phyloP scores from a whole-genome alignment of 768 basidiomycete genomes.

The Mrakia gelida region DNA sequence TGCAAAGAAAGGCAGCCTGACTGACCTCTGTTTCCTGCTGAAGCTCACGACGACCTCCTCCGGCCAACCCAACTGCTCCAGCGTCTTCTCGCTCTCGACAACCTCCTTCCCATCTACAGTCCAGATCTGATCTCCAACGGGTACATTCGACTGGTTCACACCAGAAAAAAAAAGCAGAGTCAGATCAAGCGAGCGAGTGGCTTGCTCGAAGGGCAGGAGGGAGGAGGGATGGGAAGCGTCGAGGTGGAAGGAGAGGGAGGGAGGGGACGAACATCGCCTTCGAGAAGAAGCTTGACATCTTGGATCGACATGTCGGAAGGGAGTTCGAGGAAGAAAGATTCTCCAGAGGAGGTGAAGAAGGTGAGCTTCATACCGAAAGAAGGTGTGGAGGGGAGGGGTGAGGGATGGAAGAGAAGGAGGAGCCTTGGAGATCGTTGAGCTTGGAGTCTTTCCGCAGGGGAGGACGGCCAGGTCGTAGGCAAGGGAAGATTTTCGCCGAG shows the following conservation, averaged over 20 bases:
- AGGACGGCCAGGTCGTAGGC: neutral
- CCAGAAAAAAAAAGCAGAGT: too few relatives aligned
- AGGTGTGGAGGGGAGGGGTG: neutral
- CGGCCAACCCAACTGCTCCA: slow-evolving; percentile 22
- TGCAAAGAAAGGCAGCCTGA: neutral
- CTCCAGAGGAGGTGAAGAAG: slow-evolving; percentile 13
- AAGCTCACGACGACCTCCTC: slow-evolving; percentile 29
- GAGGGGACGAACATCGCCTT: slow-evolving; percentile 23
- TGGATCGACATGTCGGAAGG: slow-evolving; percentile 22
- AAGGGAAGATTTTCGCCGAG: neutral
- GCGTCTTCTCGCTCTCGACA: slow-evolving; percentile 19
- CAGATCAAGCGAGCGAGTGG: neutral
- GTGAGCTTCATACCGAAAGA: slow-evolving; percentile 27
- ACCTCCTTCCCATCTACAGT: slow-evolving; percentile 9
- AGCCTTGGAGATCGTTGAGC: neutral
- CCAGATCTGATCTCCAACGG: slow-evolving; percentile 24
- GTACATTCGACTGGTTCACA: neutral
- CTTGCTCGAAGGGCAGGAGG: neutral
- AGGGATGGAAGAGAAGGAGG: neutral
- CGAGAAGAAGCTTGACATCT: slow-evolving; percentile 24
- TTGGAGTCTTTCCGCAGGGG: neutral
- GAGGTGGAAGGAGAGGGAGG: neutral
- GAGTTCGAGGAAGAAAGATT: slow-evolving; percentile 28
- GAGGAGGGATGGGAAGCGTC: neutral
- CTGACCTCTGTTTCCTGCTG: neutral